Base-by-base conservation (phyloP, 2,329 filamentous ascomycete species). In the Amesomyces nigricolor region DNA sequence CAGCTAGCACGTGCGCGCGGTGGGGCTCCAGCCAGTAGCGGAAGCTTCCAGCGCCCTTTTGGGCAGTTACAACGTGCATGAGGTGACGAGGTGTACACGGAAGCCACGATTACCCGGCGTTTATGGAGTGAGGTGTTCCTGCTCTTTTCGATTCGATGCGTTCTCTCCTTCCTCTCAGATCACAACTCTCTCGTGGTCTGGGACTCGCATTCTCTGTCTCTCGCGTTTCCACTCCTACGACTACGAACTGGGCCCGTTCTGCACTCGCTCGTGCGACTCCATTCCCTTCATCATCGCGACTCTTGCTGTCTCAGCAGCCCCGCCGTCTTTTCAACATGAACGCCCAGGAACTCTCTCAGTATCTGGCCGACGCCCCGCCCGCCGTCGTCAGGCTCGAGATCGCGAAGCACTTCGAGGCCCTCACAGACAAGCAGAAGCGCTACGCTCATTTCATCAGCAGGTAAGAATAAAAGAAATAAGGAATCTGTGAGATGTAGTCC, bases 371-470 rank as follows among this genome's bases (percentile, higher is more conserved):
- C 72, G 86, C 87, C 61, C 94, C 94, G 45, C 94, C 94, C 1
- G 88, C 86, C 47, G 83, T 96, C 54, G 92, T 96, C 57, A 84
- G 86, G 47, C 82, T 99, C 48, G 86, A 90, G 70, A 94, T 97
- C 70, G 90, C 90, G 74, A 88, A 90, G 68, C 92, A 97, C 73
- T 99, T 97, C 66, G 87, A 92, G 53, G 83, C 85, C 37, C 72
- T 94, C 58, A 79, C 74, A 51, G 82, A 88, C 65, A 78, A 87
- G 68, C 83, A 95, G 75, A 91, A 92, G 76, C 85, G 88, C 68
- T 96, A 96, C 78, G 88, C 91, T 61, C 91, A 96, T 73, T 91
- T 86, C 68, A 89, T 95, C 68, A 89, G 86, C 80, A 83, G 81
- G 87, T 89, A 78, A 64, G 38, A 40, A 26, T n/a, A 40, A 26